Evolutionary conservation across 148 eudicot species (phyloP).

Genomic region (Rhododendron simsii): DNA sequence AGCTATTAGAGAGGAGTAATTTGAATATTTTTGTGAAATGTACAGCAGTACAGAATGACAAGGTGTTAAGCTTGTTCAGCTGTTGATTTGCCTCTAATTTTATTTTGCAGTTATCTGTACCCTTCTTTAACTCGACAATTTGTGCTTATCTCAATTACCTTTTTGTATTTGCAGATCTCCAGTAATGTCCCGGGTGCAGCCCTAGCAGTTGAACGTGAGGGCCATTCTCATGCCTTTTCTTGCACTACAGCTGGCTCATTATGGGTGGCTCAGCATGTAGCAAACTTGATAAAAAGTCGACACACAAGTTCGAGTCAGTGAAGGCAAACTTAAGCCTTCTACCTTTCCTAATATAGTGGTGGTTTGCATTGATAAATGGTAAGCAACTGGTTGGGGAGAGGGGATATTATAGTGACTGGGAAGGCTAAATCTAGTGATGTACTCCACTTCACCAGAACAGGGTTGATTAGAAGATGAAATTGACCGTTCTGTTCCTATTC

Average conservation of each 20-base stretch:
- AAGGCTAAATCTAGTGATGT: not conserved
- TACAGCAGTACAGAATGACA: not conserved
- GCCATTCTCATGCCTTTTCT: constrained; percentile 71
- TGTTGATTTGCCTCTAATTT: not conserved
- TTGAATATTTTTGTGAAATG: not conserved
- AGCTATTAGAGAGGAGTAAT: not conserved
- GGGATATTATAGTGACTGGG: not conserved
- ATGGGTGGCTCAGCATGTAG: constrained; percentile 81
- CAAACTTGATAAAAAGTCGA: constrained; percentile 46
- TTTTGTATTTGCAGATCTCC: constrained; percentile 41
- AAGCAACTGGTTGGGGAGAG: not conserved
- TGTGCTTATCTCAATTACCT: not conserved
- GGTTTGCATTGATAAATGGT: not conserved
- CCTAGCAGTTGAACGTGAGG: constrained; percentile 65
- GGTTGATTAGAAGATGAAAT: not conserved
- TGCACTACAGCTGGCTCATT: constrained; percentile 77
- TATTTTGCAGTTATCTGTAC: not conserved
- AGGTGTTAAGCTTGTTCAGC: not conserved
- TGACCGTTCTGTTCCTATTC: not conserved
- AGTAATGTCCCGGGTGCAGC: constrained; percentile 52
- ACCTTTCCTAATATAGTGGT: not conserved
- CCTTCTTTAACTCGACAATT: not conserved
- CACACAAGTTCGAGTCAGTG: constrained; percentile 15
- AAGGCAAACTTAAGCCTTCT: not conserved
- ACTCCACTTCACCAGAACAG: not conserved